Evolutionary conservation across 306 rosid species (phyloP).

Genomic region (Canavalia gladiata): DNA sequence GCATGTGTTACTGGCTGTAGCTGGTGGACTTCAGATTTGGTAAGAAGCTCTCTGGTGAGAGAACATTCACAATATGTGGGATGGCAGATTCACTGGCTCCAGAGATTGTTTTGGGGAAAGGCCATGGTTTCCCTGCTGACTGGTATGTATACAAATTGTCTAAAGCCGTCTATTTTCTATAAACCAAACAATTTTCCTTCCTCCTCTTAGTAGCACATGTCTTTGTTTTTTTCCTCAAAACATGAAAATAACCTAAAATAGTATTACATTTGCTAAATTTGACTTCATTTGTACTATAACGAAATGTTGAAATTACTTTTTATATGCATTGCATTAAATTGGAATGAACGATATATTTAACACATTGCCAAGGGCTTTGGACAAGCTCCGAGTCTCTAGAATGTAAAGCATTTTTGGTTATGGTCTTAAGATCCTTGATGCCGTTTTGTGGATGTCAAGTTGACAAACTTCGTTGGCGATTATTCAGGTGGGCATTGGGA

Average conservation of each 20-base stretch:
- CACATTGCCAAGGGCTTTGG: background rate
- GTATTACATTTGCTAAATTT: background rate
- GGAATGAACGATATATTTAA: background rate
- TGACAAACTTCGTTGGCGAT: constrained; percentile 37
- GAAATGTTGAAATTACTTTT: constrained; percentile 19
- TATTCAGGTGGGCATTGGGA: constrained; percentile 95
- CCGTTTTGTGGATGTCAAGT: constrained; percentile 20
- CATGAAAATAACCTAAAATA: background rate
- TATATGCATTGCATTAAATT: constrained; percentile 22
- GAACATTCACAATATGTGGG: constrained; percentile 95
- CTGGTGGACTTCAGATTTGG: constrained; percentile 93
- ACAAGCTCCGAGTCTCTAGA: constrained; percentile 3
- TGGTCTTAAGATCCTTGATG: constrained; percentile 33
- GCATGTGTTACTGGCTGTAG: constrained; percentile 56
- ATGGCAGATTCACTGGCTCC: constrained; percentile 91
- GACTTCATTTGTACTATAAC: constrained; percentile 23
- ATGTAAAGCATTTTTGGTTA: constrained; percentile 14
- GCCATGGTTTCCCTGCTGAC: constrained; percentile 94
- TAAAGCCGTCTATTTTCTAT: constrained; percentile 38
- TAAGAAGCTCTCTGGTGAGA: constrained; percentile 70
- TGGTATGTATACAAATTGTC: constrained; percentile 67
- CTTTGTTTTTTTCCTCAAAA: constrained; percentile 11
- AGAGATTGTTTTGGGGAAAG: constrained; percentile 93
- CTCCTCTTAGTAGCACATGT: constrained; percentile 6
- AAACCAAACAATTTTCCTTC: background rate